phyloP scores from a whole-genome alignment of 495 filamentous ascomycete genomes.

The Penicillium steckii region DNA sequence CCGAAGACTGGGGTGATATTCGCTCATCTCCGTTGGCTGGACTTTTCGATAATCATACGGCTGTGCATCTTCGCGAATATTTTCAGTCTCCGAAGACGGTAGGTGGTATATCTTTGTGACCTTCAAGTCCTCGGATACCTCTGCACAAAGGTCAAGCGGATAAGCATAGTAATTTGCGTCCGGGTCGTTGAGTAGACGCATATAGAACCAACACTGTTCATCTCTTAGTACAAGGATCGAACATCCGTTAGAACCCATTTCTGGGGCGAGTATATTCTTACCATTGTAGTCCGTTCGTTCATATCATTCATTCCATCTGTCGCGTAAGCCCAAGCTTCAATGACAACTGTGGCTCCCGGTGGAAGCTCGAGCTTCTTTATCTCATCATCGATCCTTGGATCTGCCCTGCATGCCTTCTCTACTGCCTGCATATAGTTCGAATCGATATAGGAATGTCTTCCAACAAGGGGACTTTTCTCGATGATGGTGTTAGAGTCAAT shows the following conservation, averaged over 20 bases:
- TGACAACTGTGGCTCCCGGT: conserved; percentile 23
- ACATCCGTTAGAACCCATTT: background rate
- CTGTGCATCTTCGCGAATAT: conserved; percentile 10
- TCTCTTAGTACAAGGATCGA: too few relatives aligned
- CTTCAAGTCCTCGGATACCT: conserved; percentile 58
- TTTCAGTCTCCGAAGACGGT: conserved; percentile 32
- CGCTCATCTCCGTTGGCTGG: conserved; percentile 51
- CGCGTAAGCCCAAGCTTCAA: conserved; percentile 38
- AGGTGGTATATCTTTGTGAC: conserved; percentile 48
- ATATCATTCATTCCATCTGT: conserved; percentile 41
- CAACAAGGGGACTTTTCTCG: conserved; percentile 9
- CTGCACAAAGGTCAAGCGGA: conserved; percentile 66
- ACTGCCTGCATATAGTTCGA: conserved; percentile 28
- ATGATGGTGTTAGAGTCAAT: conserved; percentile 6
- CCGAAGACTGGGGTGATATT: conserved; percentile 63
- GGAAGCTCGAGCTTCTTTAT: conserved; percentile 28
- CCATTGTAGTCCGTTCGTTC: conserved; percentile 29
- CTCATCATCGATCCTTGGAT: conserved; percentile 19
- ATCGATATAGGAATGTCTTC: conserved; percentile 28
- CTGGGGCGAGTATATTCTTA: background rate
- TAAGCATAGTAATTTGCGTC: conserved; percentile 72
- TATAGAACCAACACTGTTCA: conserved; percentile 34
- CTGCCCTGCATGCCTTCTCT: conserved; percentile 23
- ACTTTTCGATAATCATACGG: conserved; percentile 31
- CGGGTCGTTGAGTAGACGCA: conserved; percentile 18